Evolutionary conservation across 352 stramenopile species (phyloP), one percentile per base, ranked within the genome.

Genomic region (Phytophthora multivora): DNA sequence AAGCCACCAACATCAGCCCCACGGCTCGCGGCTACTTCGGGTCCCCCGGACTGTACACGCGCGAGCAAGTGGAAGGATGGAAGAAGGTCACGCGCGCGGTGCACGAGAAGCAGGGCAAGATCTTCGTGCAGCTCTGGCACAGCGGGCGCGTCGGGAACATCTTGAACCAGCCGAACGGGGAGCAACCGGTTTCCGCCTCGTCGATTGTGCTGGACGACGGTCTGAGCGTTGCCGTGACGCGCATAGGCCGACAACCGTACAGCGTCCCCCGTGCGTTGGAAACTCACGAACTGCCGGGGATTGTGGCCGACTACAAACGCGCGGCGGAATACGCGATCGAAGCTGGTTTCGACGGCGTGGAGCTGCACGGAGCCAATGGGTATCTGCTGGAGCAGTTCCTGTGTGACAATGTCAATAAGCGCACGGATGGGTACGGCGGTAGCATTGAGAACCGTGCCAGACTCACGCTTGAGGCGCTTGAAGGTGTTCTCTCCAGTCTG

Each of bases 41-140:
- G 3, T 51, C 79, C 0, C 83, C 83, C 0, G 83, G 82, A 7
- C 53, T 94, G 16, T 89, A 74, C 53, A 69, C 54, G 0, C 18
- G 39, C 3, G 71, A 80, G 16, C 85, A 94, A 39, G 28, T 82
- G 30, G 51, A 75, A 4, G 65, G 46, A 18, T 93, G 84, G 84
- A 83, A 90, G 49, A 62, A 57, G 16, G 64, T 92, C 11, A 83
- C 77, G 0, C 57, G 86, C 6, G 63, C 71, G 0, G 90, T 97
- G 23, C 91, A 97, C 58, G 70, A 62, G 8, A 90, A 92, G 36
- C 72, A 73, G 18, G 86, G 79, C 56, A 77, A 81, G 36, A 96
- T 97, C 43, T 92, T 87, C 46, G 45, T 78, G 13, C 89, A 97
- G 67, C 65, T 97, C 8, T 97, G 89, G 89, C 89, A 97, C 64